Base-by-base conservation (phyloP, 1,284 basidiomycete genomes). In the Apiotrichum gamsii region DNA sequence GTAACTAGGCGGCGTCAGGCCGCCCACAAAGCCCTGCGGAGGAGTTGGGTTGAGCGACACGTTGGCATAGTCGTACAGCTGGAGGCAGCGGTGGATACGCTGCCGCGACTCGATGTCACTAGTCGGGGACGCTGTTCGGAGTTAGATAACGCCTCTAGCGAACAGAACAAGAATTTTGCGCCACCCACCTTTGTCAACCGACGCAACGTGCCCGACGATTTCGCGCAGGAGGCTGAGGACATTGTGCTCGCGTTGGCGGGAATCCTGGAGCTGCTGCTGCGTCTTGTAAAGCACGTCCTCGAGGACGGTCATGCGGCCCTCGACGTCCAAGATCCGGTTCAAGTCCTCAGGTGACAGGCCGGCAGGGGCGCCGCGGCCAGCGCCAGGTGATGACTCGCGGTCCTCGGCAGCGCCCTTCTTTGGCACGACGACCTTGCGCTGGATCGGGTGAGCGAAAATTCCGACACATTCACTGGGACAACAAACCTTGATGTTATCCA, bases 401-500 rank as follows among this genome's bases (percentile, higher is more conserved):
- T 52, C 47, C 16, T 45, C 43, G 11, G 36, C 44, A 19, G 39
- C 33, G 38, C 53, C 47, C 45, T 66, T 69, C 47, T 70, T 72
- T 1, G 66, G 63, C 14, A 56, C 62, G 5, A 89, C 88, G 14
- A 87, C 85, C 73, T 94, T 94, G 57, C 90, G 84, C 69, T 71
- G 49, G n/a, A n/a, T n/a, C n/a, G n/a, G n/a, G n/a, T n/a, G n/a
- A n/a, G n/a, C n/a, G n/a, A n/a, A n/a, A n/a, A n/a, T n/a, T n/a
- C n/a, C n/a, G n/a, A n/a, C n/a, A n/a, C n/a, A n/a, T n/a, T n/a
- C n/a, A n/a, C n/a, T n/a, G n/a, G n/a, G n/a, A n/a, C n/a, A n/a
- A n/a, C n/a, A n/a, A 30, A 68, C 70, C 73, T 91, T 91, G 74
- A 96, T 95, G 62, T 90, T 88, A 68, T 96, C 90, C 41, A 96